Percentiles rank a stretch among this genome's conserved stretches.
Evolutionary conservation across 2,329 filamentous ascomycete species (phyloP).

Genomic region (Helminthosporium solani): DNA sequence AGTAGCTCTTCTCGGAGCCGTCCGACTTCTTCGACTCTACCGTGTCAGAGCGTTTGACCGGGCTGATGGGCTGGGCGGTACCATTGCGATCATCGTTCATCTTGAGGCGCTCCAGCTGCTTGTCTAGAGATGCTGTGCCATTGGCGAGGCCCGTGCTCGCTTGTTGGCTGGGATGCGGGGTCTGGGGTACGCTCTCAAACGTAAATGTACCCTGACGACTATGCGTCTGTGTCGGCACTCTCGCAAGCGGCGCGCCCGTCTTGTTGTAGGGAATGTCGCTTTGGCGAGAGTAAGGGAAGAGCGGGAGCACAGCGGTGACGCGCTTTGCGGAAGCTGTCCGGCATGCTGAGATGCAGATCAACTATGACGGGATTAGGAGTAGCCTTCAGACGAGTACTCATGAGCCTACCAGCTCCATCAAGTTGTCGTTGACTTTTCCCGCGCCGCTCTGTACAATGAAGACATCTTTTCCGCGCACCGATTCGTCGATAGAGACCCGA

Average conservation of each 20-base stretch:
- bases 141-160: slow-evolving; percentile 66
- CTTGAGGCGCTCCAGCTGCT: slow-evolving; percentile 69
- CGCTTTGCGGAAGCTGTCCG: slow-evolving; percentile 89
- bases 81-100: slow-evolving; percentile 58
- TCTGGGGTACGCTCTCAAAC: slow-evolving; percentile 88
- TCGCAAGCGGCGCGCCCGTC: slow-evolving; percentile 80
- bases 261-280: slow-evolving; percentile 98
- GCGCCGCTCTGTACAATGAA: slow-evolving; percentile 96
- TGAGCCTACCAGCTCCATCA: slow-evolving; percentile 66
- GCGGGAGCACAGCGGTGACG: slow-evolving; percentile 88
- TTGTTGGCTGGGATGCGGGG: slow-evolving; percentile 71
- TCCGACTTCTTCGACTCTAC: slow-evolving; percentile 34
- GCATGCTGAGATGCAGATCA: slow-evolving; percentile 98
- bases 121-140: slow-evolving; percentile 69
- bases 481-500: slow-evolving; percentile 92
- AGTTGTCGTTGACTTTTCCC: slow-evolving; percentile 90
- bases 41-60: slow-evolving; percentile 37
- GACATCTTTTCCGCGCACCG: slow-evolving; percentile 92
- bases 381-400: slow-evolving; percentile 23
- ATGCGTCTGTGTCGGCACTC: slow-evolving; percentile 51
- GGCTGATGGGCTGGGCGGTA: slow-evolving; percentile 30
- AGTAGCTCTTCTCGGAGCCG: slow-evolving; percentile 13
- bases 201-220: slow-evolving; percentile 62
- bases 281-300: slow-evolving; percentile 96
- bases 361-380: slow-evolving; percentile 42